These are phyloP conservation scores for Scheffersomyces stipitis DNA, from an alignment of 805 yeast species.

Conservation along the genomic window DNA sequence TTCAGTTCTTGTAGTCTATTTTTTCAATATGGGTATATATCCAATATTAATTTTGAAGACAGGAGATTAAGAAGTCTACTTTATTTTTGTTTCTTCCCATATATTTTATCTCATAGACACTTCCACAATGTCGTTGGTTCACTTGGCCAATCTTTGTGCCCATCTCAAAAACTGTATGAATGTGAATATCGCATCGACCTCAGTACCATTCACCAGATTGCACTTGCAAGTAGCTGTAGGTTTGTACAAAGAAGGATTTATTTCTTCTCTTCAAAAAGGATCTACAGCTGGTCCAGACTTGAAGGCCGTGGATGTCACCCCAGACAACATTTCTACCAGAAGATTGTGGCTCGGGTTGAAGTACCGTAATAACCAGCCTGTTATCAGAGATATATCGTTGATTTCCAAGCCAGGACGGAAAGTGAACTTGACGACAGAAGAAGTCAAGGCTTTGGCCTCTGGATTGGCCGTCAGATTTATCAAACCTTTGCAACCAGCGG, in stretches of 20 bases:
- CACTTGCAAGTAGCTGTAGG: conserved; percentile 84
- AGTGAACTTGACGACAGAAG: conserved; percentile 60
- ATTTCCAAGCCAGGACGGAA: conserved; percentile 84
- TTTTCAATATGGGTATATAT: too few species aligned
- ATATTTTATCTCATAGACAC: too few species aligned
- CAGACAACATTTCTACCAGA: conserved; percentile 81
- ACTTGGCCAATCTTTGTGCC: conserved; percentile 79
- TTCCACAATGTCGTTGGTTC: conserved; percentile 83
- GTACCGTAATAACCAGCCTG: conserved; percentile 78
- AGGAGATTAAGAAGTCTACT: too few species aligned
- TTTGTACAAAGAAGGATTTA: conserved; percentile 86
- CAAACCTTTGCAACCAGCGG: conserved; percentile 86
- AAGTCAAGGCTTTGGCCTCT: conserved; percentile 68
- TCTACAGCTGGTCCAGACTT: conserved; percentile 81
- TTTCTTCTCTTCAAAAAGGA: conserved; percentile 82
- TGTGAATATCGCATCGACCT: conserved; percentile 70
- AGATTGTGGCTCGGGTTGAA: conserved; percentile 91
- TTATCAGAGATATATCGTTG: conserved; percentile 66
- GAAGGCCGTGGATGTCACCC: conserved; percentile 72
- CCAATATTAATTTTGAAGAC: too few species aligned
- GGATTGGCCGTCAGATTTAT: conserved; percentile 77
- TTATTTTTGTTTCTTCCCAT: too few species aligned
- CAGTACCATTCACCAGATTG: conserved; percentile 78
- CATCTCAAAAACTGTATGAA: conserved; percentile 86
- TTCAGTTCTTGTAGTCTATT: too few species aligned